These are phyloP conservation scores for Globisporangium polare DNA, from an alignment of 352 stramenopile genomes.

Conservation along the genomic window DNA sequence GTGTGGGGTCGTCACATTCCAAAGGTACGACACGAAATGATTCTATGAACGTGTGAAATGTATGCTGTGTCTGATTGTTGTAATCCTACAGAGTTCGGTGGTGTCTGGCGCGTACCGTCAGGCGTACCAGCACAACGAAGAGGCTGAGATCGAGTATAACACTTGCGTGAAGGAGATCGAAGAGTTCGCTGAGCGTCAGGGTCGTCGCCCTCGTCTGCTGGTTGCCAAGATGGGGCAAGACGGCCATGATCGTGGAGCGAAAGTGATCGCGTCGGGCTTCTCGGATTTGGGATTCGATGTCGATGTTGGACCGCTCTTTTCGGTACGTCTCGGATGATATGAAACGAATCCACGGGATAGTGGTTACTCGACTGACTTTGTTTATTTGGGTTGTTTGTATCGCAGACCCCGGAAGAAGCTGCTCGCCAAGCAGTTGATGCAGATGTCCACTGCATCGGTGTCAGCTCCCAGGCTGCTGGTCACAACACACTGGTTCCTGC, in stretches of 20 bases:
- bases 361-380: neutral
- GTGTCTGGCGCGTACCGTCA: conserved; percentile 53
- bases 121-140: conserved; percentile 51
- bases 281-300: conserved; percentile 98
- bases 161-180: conserved; percentile 87
- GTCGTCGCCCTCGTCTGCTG: conserved; percentile 92
- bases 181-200: conserved; percentile 90
- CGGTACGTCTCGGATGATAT: conserved; percentile 29
- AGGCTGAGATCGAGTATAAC: conserved; percentile 87
- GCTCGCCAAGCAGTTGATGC: conserved; percentile 89
- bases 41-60: neutral
- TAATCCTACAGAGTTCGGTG: conserved; percentile 36
- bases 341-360: neutral
- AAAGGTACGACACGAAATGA: conserved; percentile 24
- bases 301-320: conserved; percentile 95
- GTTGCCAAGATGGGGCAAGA: conserved; percentile 97
- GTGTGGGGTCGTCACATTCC: conserved; percentile 94
- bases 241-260: conserved; percentile 96
- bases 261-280: conserved; percentile 96
- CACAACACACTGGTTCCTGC: conserved; percentile 95
- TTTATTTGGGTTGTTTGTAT: neutral
- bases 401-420: conserved; percentile 51
- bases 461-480: conserved; percentile 90
- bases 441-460: conserved; percentile 93
- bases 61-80: neutral